These are phyloP conservation scores for Gastrolobium bilobum DNA, from an alignment of 306 rosid species.

Conservation along the genomic window DNA sequence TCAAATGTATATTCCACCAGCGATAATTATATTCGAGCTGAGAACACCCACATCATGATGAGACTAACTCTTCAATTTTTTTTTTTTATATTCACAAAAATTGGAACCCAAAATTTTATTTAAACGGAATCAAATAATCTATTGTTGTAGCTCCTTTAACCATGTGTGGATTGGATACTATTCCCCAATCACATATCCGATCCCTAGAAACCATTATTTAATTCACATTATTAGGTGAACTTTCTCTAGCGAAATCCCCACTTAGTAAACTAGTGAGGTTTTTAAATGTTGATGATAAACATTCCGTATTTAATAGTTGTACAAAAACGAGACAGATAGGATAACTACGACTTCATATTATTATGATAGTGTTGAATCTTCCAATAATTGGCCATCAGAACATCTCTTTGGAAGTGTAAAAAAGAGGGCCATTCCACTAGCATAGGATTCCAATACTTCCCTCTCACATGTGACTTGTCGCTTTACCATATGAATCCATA, in stretches of 20 bases:
- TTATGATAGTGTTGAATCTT: constrained; percentile 20
- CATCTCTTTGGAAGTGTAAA: constrained; percentile 41
- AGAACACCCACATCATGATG: too few relatives aligned
- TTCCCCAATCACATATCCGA: constrained; percentile 43
- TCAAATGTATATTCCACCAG: too few relatives aligned
- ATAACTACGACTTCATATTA: constrained; percentile 32
- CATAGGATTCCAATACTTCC: constrained; percentile 76
- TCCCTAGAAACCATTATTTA: constrained; percentile 49
- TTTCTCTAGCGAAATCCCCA: constrained; percentile 38
- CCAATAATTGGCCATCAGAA: constrained; percentile 66
- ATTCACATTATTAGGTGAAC: constrained; percentile 30
- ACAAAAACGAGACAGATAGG: constrained; percentile 40
- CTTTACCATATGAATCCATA: constrained; percentile 35
- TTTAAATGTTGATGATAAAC: constrained; percentile 37
- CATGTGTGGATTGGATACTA: constrained; percentile 38
- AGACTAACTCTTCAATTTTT: too few relatives aligned
- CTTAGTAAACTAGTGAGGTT: constrained; percentile 42
- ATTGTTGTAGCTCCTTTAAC: background rate
- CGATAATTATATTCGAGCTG: too few relatives aligned
- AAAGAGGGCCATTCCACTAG: constrained; percentile 53
- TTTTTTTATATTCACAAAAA: too few relatives aligned
- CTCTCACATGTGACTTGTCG: constrained; percentile 67
- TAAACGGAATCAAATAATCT: too few relatives aligned
- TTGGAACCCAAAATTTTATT: too few relatives aligned
- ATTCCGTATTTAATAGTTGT: constrained; percentile 44